Percentiles rank a stretch among this genome's conserved stretches.
phyloP scores from a whole-genome alignment of 768 basidiomycete species.

The Sutorius australiensis region DNA sequence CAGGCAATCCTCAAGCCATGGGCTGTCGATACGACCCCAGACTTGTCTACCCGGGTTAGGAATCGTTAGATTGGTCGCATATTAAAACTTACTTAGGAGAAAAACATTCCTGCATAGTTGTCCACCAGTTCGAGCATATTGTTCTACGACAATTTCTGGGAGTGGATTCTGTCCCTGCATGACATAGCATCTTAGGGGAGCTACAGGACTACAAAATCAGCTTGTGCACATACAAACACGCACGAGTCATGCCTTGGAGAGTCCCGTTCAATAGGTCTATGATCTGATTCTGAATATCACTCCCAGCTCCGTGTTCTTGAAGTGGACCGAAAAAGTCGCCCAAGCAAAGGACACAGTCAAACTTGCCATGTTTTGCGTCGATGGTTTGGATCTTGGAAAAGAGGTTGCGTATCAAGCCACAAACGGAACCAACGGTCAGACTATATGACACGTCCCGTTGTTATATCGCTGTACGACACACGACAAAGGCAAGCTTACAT shows the following conservation, averaged over 20 bases:
- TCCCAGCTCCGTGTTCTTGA: conserved; percentile 30
- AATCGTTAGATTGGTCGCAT: not conserved
- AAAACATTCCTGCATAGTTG: conserved; percentile 82
- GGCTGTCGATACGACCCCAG: conserved; percentile 72
- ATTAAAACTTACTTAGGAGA: conserved; percentile 64
- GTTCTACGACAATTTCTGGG: conserved; percentile 68
- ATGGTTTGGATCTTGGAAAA: conserved; percentile 80
- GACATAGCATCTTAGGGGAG: conserved; percentile 87
- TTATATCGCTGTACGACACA: conserved; percentile 1
- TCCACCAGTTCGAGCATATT: conserved; percentile 71
- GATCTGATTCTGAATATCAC: conserved; percentile 47
- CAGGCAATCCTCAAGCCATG: conserved; percentile 83
- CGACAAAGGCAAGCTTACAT: conserved; percentile 22
- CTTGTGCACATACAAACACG: not conserved
- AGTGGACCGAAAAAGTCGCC: conserved; percentile 83
- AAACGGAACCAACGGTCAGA: conserved; percentile 77
- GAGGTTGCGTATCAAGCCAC: conserved; percentile 69
- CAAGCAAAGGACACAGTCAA: conserved; percentile 74
- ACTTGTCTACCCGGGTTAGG: conserved; percentile 58
- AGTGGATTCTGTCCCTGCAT: conserved; percentile 82
- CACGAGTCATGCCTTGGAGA: conserved; percentile 52
- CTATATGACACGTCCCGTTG: conserved; percentile 26
- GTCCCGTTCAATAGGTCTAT: conserved; percentile 60
- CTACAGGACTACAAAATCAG: conserved; percentile 39
- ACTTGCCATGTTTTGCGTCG: conserved; percentile 90